A percentile compares a stretch with the other conserved stretches of the same genome.
phyloP scores from a whole-genome alignment of 75 land plant species.

The Sequoia sempervirens region DNA sequence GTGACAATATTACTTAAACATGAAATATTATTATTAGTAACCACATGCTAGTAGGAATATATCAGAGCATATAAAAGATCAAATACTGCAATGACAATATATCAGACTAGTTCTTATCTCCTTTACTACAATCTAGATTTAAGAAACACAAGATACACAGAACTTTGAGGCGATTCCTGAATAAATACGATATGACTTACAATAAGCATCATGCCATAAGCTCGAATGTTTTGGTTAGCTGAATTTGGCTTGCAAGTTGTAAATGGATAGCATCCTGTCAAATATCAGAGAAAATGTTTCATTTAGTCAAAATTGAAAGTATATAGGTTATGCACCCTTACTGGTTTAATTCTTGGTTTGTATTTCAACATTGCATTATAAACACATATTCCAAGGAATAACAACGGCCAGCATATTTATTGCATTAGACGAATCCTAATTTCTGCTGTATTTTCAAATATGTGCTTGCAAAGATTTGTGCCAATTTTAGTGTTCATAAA shows the following conservation, averaged over 20 bases:
- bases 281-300: neutral
- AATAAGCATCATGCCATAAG: constrained; percentile 64
- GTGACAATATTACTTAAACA: neutral
- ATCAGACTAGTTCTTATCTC: neutral
- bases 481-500: neutral
- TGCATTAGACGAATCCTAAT: neutral
- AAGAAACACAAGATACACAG: neutral
- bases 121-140: neutral
- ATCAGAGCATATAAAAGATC: neutral
- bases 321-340: neutral
- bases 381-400: neutral
- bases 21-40: neutral
- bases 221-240: constrained; percentile 59
- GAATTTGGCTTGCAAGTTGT: constrained; percentile 49
- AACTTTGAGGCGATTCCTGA: neutral
- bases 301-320: neutral
- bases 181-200: constrained; percentile 26
- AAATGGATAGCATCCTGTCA: constrained; percentile 69
- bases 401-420: neutral
- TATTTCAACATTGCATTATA: neutral
- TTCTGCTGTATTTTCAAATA: neutral
- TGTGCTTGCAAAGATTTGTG: neutral
- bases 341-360: neutral
- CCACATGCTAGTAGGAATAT: neutral
- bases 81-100: neutral